A percentile compares a stretch with the other conserved stretches of the same genome.
phyloP scores from a whole-genome alignment of 176 grass and related monocot genomes.

The Guadua angustifolia region DNA sequence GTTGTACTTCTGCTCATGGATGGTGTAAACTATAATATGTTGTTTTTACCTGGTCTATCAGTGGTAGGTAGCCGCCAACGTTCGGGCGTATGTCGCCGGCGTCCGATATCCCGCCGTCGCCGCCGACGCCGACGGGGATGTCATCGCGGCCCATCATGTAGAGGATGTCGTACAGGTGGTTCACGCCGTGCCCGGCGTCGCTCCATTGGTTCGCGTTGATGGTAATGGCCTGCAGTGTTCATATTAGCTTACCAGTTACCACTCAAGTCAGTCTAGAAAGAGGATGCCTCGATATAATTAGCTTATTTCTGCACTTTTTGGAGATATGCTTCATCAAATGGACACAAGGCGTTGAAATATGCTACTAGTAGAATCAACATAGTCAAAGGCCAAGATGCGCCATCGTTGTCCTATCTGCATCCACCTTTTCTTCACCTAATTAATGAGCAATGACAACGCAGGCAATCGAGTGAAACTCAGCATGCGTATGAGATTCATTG shows the following conservation, averaged over 20 bases:
- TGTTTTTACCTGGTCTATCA: constrained; percentile 71
- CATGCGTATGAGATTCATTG: constrained; percentile 28
- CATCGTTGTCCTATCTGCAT: constrained; percentile 32
- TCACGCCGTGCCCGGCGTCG: constrained; percentile 80
- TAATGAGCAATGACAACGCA: constrained; percentile 31
- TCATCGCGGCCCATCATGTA: constrained; percentile 91
- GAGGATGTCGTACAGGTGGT: constrained; percentile 83
- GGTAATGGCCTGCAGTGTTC: constrained; percentile 67
- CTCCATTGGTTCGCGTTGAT: constrained; percentile 78
- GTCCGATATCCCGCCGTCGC: constrained; percentile 65
- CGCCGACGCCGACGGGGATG: constrained; percentile 77
- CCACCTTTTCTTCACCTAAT: not conserved
- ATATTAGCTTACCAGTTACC: not conserved
- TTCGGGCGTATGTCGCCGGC: constrained; percentile 47
- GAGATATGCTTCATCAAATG: not conserved
- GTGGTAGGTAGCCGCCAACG: constrained; percentile 79
- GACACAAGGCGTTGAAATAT: constrained; percentile 29
- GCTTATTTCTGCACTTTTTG: no score
- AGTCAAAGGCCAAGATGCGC: constrained; percentile 50
- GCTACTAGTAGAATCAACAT: not conserved
- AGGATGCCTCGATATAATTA: no score
- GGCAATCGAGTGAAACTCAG: constrained; percentile 13
- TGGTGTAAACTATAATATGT: not conserved
- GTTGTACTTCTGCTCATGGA: not conserved
- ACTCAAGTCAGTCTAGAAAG: not conserved